phyloP scores from a whole-genome alignment of 352 stramenopile genomes.

The Blastocystis sp. region DNA sequence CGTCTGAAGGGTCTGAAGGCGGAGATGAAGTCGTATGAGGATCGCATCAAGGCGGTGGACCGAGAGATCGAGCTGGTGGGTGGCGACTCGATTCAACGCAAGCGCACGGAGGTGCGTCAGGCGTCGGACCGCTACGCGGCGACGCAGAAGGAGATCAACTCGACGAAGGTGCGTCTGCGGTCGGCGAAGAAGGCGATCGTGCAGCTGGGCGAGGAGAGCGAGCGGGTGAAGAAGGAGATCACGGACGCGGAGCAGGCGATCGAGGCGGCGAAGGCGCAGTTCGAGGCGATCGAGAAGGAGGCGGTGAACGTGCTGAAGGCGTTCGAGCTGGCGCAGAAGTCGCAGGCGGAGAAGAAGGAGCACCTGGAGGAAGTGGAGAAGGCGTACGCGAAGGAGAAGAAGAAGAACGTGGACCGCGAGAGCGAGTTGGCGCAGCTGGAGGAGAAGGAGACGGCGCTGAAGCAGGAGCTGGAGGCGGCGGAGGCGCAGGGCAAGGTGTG shows the following conservation, averaged over 20 bases:
- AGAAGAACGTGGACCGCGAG: slow-evolving; percentile 76
- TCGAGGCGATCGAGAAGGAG: slow-evolving; percentile 89
- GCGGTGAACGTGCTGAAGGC: slow-evolving; percentile 86
- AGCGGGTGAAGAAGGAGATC: slow-evolving; percentile 85
- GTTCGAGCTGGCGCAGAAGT: slow-evolving; percentile 87
- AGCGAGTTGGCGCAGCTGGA: slow-evolving; percentile 83
- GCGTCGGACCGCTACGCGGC: not conserved
- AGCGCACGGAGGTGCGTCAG: slow-evolving; percentile 6
- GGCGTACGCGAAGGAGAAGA: slow-evolving; percentile 77
- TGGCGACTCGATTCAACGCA: slow-evolving; percentile 28
- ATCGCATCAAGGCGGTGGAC: slow-evolving; percentile 67
- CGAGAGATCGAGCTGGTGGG: slow-evolving; percentile 16
- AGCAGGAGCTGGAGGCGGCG: slow-evolving; percentile 81
- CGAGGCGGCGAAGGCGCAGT: slow-evolving; percentile 85
- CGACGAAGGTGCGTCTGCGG: slow-evolving; percentile 42
- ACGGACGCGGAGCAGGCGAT: slow-evolving; percentile 81
- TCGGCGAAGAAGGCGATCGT: slow-evolving; percentile 79
- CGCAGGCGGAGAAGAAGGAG: slow-evolving; percentile 85
- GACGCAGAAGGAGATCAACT: slow-evolving; percentile 37
- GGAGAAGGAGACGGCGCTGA: slow-evolving; percentile 84
- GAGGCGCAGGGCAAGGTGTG: slow-evolving; percentile 81
- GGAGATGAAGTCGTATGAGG: slow-evolving; percentile 68
- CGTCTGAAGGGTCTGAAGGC: slow-evolving; percentile 5
- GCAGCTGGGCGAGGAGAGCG: slow-evolving; percentile 84
- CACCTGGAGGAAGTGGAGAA: slow-evolving; percentile 79